Conservation (phyloP, 2,329 filamentous ascomycete species). For the Elsinoe arachidis region DNA sequence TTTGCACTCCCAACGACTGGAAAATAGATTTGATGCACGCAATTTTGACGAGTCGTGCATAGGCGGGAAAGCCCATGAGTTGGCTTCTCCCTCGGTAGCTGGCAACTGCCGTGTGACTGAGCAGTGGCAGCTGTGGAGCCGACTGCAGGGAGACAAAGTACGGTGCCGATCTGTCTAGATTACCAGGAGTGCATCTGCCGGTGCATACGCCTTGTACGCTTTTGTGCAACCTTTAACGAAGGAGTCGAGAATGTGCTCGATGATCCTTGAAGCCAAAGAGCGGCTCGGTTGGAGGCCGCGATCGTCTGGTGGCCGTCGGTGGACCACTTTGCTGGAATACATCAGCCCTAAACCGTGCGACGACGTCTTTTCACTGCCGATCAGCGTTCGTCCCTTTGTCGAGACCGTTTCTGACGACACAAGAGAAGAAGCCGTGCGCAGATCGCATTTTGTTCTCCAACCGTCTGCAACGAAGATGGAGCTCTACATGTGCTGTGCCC, state of each 20-base stretch:
- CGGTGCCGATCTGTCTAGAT: too few species aligned
- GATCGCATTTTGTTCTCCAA: not conserved
- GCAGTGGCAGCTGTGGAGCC: not conserved
- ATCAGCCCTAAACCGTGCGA: constrained; percentile 8
- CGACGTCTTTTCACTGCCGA: constrained; percentile 4
- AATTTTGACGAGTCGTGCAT: not conserved
- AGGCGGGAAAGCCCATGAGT: not conserved
- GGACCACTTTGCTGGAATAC: constrained; percentile 5
- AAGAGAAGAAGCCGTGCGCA: not conserved
- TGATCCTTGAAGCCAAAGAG: not conserved
- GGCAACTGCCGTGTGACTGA: not conserved
- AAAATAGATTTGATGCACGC: not conserved
- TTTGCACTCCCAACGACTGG: not conserved
- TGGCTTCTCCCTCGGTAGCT: not conserved
- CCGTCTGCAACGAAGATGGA: not conserved
- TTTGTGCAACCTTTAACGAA: not conserved
- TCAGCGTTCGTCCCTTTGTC: not conserved
- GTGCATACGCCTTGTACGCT: not conserved
- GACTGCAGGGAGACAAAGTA: not conserved
- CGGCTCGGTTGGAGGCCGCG: not conserved
- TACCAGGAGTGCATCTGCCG: not conserved
- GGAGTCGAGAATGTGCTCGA: not conserved
- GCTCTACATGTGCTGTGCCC: too few species aligned
- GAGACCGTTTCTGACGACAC: not conserved
- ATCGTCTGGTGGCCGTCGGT: constrained; percentile 8